Evolutionary conservation across 345 rosid species (phyloP).

Genomic region (Brassica juncea): DNA sequence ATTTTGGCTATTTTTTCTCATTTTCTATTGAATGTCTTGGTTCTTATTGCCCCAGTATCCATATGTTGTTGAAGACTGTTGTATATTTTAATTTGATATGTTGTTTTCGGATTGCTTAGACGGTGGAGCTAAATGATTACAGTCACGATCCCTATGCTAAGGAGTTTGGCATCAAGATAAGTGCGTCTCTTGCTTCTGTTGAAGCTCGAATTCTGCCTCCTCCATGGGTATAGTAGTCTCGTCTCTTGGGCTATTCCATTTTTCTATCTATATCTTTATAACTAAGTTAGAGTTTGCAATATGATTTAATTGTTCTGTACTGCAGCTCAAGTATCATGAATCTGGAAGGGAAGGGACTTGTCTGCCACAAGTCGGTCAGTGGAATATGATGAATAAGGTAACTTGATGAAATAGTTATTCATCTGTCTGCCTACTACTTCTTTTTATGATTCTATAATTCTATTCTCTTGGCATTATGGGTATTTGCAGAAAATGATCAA

Average conservation of each 20-base stretch:
- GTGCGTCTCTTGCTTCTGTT: constrained; percentile 81
- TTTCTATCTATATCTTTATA: background rate
- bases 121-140: constrained; percentile 77
- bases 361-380: constrained; percentile 91
- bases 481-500: constrained; percentile 92
- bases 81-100: background rate
- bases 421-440: background rate
- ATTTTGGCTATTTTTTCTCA: background rate
- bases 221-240: constrained; percentile 65
- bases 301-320: background rate
- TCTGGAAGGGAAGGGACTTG: constrained; percentile 86
- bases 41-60: too few relatives aligned
- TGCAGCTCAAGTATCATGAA: constrained; percentile 94
- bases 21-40: background rate
- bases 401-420: background rate
- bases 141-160: constrained; percentile 74
- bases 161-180: constrained; percentile 93
- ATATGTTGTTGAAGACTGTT: background rate
- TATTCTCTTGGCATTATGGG: background rate
- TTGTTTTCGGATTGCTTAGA: constrained; percentile 44
- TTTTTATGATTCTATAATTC: background rate
- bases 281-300: background rate
- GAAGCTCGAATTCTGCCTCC: constrained; percentile 97
- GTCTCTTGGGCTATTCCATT: background rate
- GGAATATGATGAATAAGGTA: constrained; percentile 99